Evolutionary conservation across 106 monocot genomes (phyloP), one percentile per base, ranked within the genome.

Genomic region (Iris macrosiphon): DNA sequence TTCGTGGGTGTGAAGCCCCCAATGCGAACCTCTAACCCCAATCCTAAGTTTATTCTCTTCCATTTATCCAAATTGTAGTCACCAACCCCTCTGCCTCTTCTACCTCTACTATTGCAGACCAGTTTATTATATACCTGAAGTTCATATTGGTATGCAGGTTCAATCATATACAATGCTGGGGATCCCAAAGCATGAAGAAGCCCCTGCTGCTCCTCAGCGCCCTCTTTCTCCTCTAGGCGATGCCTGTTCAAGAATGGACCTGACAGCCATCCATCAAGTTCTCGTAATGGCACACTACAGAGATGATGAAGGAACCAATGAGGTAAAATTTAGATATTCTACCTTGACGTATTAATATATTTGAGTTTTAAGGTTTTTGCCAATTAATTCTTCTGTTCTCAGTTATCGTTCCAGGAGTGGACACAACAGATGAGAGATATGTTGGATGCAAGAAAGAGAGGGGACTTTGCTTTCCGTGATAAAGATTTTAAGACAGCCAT

Each of bases 351-450:
- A 4, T 47, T 2, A 7, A 47, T 20, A 20, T 47, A 1, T 20
- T 47, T 46, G n/a, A n/a, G n/a, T 46, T 46, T 46, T 23, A 46
- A 19, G n/a, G 22, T n/a, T 31, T 10, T 47, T 38, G 40, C 50
- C 11, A 27, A 51, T 51, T 15, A 40, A 39, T 24, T 40, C 10
- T 48, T 52, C 24, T 57, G 17, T 38, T 24, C 34, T 51, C 69
- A 92, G 93, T 59, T 93, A 45, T 88, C 93, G 16, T 93, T 93
- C 66, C 93, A 93, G 39, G 93, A 93, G 55, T 93, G 93, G 93
- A 93, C 87, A 19, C 87, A 88, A 46, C 87, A 88, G 61, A 87
- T 88, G 83, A 83, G 72, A 45, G 93, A 93, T 31, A 84, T 93
- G 82, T 40, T 93, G 37, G 87, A 93, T n/a, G 80, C 87, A 15